Evolutionary conservation across 805 yeast species (phyloP), one percentile per base, ranked within the genome.

Genomic region (Candida alai): DNA sequence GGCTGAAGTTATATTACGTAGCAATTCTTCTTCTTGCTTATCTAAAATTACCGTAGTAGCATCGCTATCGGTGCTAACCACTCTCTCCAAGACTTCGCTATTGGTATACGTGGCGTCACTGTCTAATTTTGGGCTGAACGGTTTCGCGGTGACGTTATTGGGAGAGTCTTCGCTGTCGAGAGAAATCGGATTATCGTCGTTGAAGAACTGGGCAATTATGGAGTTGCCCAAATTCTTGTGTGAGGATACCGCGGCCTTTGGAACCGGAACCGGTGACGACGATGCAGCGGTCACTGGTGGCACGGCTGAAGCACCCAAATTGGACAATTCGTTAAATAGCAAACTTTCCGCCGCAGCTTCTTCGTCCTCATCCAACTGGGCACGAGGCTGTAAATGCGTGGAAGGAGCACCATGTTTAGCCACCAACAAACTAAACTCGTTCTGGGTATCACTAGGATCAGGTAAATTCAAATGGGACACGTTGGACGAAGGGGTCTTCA

Each of bases 401-500:
- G n/a, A n/a, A n/a, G n/a, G n/a, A n/a, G n/a, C n/a, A n/a, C 12
- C 18, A 6, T 28, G 33, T 30, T 37, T 36, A 28, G 44, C 33
- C 14, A 47, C 30, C 25, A 52, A 39, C 8, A 43, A 49, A 13
- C 47, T 54, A 32, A 39, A 42, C 12, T 45, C 54, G 34, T 45
- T 47, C 18, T 27, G 6, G 4, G 32, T 20, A 14, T 40, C 41
- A 24, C 39, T 30, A 4, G 49, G 48, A 15, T 48, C 57, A 5
- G 54, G 56, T 4, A 55, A 31, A 18, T 48, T 45, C 35, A 53
- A 35, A 32, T 43, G 42, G 28, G 51, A 45, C n/a, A 42, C 30
- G 20, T 35, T 36, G 16, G 43, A 45, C 8, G 47, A 29, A 25
- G 67, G 67, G 4, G 57, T 52, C 36, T 55, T 55, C 25, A 62